Conservation (phyloP, 2,329 filamentous ascomycete genomes). For the Hypoxylon sp. region DNA sequence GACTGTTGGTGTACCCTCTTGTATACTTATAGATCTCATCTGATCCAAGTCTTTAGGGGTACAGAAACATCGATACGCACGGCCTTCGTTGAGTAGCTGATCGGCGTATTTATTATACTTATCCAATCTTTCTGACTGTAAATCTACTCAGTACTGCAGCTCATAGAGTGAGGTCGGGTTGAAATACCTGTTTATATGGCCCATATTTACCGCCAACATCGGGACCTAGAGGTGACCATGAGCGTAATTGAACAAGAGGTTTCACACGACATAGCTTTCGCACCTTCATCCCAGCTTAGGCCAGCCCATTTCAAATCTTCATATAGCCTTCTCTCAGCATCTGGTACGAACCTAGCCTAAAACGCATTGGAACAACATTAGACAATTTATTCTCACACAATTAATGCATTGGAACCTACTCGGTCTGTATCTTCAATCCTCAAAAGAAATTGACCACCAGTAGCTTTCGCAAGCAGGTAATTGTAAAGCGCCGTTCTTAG, state of each 20-base stretch:
- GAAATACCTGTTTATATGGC: constrained; percentile 80
- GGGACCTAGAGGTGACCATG: constrained; percentile 65
- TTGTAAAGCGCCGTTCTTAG: constrained; percentile 95
- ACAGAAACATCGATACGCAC: constrained; percentile 96
- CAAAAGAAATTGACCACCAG: constrained; percentile 88
- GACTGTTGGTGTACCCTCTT: constrained; percentile 53
- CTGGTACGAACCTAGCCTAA: constrained; percentile 80
- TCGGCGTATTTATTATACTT: constrained; percentile 78
- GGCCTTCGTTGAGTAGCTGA: constrained; percentile 71
- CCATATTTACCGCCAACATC: constrained; percentile 81
- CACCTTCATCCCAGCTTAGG: constrained; percentile 91
- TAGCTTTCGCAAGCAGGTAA: constrained; percentile 86
- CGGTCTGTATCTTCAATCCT: constrained; percentile 96
- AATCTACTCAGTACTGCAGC: constrained; percentile 7
- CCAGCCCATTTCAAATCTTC: constrained; percentile 89
- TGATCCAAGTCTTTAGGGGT: constrained; percentile 72
- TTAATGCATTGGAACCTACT: constrained; percentile 56
- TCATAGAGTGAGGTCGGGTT: not conserved
- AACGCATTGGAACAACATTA: constrained; percentile 16
- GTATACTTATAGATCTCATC: constrained; percentile 70
- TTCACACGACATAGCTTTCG: constrained; percentile 1
- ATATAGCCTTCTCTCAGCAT: constrained; percentile 80
- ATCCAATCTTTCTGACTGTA: constrained; percentile 77
- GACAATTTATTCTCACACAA: constrained; percentile 3
- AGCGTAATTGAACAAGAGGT: constrained; percentile 27